Conservation (phyloP, 139 green algal species). For the Chlamydomonas schloesseri region DNA sequence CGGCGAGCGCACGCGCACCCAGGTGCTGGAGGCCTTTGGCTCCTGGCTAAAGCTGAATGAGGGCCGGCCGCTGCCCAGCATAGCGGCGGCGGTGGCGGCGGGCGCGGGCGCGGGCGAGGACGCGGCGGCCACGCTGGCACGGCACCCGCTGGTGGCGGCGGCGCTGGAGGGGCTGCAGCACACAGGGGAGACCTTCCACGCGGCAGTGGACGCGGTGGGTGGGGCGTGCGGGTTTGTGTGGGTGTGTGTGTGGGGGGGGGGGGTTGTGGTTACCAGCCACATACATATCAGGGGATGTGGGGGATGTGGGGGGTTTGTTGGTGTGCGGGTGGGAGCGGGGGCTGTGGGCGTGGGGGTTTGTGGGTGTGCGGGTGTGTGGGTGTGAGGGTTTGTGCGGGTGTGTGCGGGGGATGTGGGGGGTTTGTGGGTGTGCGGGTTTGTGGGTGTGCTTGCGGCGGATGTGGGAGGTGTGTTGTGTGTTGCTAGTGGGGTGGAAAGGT, state of each 20-base stretch:
- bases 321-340: no score
- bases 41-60: conserved; percentile 83
- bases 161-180: conserved; percentile 75
- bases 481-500: no score
- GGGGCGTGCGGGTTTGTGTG: conserved; percentile 39
- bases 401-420: no score
- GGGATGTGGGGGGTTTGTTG: no score
- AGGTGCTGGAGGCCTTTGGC: conserved; percentile 82
- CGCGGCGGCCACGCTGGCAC: conserved; percentile 21
- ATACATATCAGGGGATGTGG: no score
- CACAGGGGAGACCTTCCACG: conserved; percentile 77
- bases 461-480: no score
- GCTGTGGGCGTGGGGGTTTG: no score
- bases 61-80: conserved; percentile 31
- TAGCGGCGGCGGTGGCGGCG: conserved; percentile 33
- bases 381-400: no score
- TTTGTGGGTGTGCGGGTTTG: no score
- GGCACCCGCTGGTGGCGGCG: conserved; percentile 67
- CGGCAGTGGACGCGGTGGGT: conserved; percentile 80
- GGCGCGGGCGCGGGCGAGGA: conserved; percentile 13
- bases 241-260: background rate
- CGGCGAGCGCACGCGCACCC: conserved; percentile 46
- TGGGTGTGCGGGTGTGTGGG: no score
- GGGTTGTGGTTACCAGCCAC: no score
- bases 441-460: no score